These are phyloP conservation scores for Periconia digitata DNA, from an alignment of 2,329 filamentous ascomycete species.

Conservation along the genomic window DNA sequence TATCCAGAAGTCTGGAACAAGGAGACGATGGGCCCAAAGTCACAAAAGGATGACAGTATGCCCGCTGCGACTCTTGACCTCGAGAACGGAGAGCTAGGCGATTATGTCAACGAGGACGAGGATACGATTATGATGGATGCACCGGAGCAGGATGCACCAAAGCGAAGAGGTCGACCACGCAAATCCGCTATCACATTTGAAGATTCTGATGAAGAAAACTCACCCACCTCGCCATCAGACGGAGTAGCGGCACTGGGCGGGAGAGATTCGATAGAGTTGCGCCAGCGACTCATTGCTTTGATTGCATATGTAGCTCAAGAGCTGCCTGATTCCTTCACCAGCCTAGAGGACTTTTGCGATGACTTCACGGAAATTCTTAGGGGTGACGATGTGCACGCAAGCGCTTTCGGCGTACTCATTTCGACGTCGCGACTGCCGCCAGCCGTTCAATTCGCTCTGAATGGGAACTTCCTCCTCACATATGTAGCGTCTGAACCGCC, in stretches of 20 bases:
- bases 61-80: constrained; percentile 62
- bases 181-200: constrained; percentile 7
- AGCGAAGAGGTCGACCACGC: constrained; percentile 1
- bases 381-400: constrained; percentile 54
- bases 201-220: background rate
- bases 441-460: constrained; percentile 52
- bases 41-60: constrained; percentile 54
- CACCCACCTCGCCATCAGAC: constrained; percentile 5
- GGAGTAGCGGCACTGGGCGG: constrained; percentile 37
- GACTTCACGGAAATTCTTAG: constrained; percentile 60
- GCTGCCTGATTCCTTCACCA: constrained; percentile 51
- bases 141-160: no score
- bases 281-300: constrained; percentile 65
- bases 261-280: constrained; percentile 60
- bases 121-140: constrained; percentile 25
- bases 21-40: constrained; percentile 58
- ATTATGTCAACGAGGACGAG: constrained; percentile 49
- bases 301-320: constrained; percentile 41
- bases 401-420: constrained; percentile 60
- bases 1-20: constrained; percentile 69
- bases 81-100: constrained; percentile 57
- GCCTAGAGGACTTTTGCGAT: constrained; percentile 60
- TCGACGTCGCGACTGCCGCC: constrained; percentile 49
- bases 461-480: constrained; percentile 33
- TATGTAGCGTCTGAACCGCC: constrained; percentile 27